Base-by-base conservation (phyloP, 1,284 basidiomycete genomes). In the Cutaneotrichosporon mucoides region DNA sequence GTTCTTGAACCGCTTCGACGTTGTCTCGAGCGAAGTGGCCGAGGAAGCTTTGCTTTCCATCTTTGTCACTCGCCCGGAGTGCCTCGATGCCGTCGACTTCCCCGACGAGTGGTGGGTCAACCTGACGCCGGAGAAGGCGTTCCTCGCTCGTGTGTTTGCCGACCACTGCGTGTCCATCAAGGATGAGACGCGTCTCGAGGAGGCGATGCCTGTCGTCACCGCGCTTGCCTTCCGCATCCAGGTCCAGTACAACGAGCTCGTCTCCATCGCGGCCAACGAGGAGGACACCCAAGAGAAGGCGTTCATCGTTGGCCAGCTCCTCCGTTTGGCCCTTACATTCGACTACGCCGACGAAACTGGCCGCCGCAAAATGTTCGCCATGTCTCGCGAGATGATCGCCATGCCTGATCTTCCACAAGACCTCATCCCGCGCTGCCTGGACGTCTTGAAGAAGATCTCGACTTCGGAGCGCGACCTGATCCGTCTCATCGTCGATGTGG, bases 331-430 rank as follows among this genome's bases (percentile, higher is more conserved):
- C 0, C 83, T 92, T 36, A 87, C 88, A 61, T 81, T 93, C 47
- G 95, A 98, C 76, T 98, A 94, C 68, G 87, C 86, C 36, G 96
- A 99, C 77, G 93, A 99, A 77, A 92, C 94, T 69, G 94, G 96
- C 8, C 79, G 95, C 59, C 81, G 94, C 61, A 94, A 92, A 79
- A 90, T 96, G 82, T 95, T 95, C 71, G 84, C 86, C 57, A 85
- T 95, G 42, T 85, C 92, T 63, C 85, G 90, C 88, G 71, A 92
- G 60, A 93, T 95, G 88, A 84, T 97, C 24, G 86, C 87, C 1
- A 88, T 94, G 72, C 84, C 88, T 9, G 80, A 83, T 11, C 82
- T 98, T 0, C 93, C 94, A 0, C 85, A 88, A 42, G 79, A 82
- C 3, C 82, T 98, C 40, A 86, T 97, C 49, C 84, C 89, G 6